These are phyloP conservation scores for Phialophora verrucosa DNA, from an alignment of 2,329 filamentous ascomycete genomes.

Conservation along the genomic window DNA sequence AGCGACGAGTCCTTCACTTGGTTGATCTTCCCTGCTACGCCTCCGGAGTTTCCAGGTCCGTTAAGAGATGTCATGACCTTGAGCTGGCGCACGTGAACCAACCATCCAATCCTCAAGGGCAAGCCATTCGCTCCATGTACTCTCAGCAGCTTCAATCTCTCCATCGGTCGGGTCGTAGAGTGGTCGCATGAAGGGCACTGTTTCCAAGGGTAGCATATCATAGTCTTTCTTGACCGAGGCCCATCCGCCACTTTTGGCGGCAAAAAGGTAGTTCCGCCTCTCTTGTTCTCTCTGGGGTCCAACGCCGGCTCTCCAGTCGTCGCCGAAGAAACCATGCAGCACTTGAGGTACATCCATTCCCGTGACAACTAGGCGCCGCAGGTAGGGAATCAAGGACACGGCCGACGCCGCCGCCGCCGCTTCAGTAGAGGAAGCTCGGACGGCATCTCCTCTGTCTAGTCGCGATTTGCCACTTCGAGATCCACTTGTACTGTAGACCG, in stretches of 20 bases:
- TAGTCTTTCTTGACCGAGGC: constrained; percentile 86
- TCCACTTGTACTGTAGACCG: constrained; percentile 52
- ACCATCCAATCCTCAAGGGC: constrained; percentile 99
- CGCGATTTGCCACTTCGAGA: constrained; percentile 32
- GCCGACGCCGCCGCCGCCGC: constrained; percentile 43
- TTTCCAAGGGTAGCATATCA: constrained; percentile 82
- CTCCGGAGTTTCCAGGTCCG: background rate
- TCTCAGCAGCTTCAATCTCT: constrained; percentile 83
- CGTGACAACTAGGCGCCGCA: constrained; percentile 86
- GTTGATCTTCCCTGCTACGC: background rate
- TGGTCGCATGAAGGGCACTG: constrained; percentile 83
- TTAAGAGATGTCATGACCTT: constrained; percentile 6
- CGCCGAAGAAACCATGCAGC: constrained; percentile 96
- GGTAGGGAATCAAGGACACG: constrained; percentile 82
- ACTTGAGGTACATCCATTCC: constrained; percentile 86
- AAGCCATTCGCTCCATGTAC: constrained; percentile 90
- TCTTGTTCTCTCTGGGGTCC: constrained; percentile 86
- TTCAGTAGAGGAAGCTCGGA: constrained; percentile 26
- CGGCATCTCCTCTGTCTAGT: constrained; percentile 28
- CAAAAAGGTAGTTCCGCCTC: constrained; percentile 91
- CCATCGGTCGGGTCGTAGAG: constrained; percentile 75
- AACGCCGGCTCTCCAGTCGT: constrained; percentile 82
- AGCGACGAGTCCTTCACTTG: background rate
- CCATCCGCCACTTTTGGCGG: constrained; percentile 92
- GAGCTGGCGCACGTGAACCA: constrained; percentile 72